Conservation (phyloP, 805 yeast genomes). For the Naumovozyma castellii region DNA sequence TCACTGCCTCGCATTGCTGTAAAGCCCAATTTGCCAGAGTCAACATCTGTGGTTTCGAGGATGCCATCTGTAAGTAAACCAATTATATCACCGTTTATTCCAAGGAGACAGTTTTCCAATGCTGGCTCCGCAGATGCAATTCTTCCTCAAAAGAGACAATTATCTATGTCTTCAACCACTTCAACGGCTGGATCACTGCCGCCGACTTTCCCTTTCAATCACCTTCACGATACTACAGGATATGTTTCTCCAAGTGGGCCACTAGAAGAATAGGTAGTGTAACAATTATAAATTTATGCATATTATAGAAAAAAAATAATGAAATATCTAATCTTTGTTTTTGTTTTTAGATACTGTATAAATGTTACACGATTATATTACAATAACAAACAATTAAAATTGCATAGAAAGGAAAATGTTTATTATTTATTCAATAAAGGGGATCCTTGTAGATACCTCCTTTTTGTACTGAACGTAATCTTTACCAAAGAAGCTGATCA, state of each 20-base stretch:
- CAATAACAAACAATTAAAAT: no score
- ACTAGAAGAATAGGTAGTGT: no score
- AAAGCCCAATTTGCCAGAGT: neutral
- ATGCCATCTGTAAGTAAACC: slow-evolving; percentile 2
- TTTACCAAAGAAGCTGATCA: slow-evolving; percentile 62
- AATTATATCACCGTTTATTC: slow-evolving; percentile 25
- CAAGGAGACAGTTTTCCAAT: slow-evolving; percentile 21
- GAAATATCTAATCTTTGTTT: no score
- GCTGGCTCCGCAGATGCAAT: neutral
- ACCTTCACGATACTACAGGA: no score
- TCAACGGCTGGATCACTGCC: neutral
- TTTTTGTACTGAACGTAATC: slow-evolving; percentile 48
- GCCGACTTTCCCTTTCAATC: neutral
- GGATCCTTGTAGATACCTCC: slow-evolving; percentile 50
- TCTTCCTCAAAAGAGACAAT: slow-evolving; percentile 26
- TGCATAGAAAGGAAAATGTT: no score
- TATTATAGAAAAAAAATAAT: no score
- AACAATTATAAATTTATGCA: no score
- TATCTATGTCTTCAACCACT: slow-evolving; percentile 1
- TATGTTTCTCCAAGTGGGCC: no score
- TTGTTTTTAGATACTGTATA: no score
- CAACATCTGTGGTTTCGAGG: neutral
- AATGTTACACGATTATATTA: no score
- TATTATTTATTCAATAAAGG: slow-evolving; percentile 43
- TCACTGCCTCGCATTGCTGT: slow-evolving; percentile 6